Evolutionary conservation across 768 basidiomycete species (phyloP).

Genomic region (Saitozyma sp.): DNA sequence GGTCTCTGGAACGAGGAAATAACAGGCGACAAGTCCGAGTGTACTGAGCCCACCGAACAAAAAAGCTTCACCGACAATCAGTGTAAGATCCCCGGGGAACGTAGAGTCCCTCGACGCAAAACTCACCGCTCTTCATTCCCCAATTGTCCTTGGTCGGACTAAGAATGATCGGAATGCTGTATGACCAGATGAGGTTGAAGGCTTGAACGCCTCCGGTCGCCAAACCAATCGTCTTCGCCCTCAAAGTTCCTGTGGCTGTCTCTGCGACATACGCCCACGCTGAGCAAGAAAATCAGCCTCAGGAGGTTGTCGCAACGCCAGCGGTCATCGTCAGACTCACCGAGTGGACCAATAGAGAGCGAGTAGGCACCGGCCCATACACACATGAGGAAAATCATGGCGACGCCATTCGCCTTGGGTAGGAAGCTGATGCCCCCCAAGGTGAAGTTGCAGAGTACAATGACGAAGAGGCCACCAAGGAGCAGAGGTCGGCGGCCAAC

Average conservation of each 20-base stretch:
- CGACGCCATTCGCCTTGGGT: background rate
- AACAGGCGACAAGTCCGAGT: background rate
- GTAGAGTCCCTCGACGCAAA: background rate
- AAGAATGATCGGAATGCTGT: constrained; percentile 15
- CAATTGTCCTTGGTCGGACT: constrained; percentile 19
- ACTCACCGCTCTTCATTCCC: constrained; percentile 18
- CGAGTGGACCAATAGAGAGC: constrained; percentile 19
- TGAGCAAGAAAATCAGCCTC: too few species aligned
- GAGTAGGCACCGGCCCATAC: constrained; percentile 25
- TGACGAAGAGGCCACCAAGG: constrained; percentile 4
- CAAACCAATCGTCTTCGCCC: too few species aligned
- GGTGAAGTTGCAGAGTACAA: constrained; percentile 8
- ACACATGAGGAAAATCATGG: constrained; percentile 14
- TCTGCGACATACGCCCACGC: too few species aligned
- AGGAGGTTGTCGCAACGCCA: background rate
- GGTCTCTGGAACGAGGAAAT: constrained; percentile 37
- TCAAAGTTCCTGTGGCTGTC: too few species aligned
- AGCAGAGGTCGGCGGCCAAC: constrained; percentile 25
- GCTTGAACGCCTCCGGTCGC: too few species aligned
- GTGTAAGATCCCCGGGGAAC: constrained; percentile 7
- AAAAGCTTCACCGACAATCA: constrained; percentile 9
- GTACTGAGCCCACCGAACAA: constrained; percentile 19
- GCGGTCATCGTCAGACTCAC: constrained; percentile 1
- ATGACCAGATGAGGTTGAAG: too few species aligned
- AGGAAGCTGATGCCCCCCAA: constrained; percentile 19